Percentiles rank a stretch among this genome's conserved stretches.
Evolutionary conservation across 2,329 filamentous ascomycete genomes (phyloP).

Genomic region (Fusarium nelsonii): DNA sequence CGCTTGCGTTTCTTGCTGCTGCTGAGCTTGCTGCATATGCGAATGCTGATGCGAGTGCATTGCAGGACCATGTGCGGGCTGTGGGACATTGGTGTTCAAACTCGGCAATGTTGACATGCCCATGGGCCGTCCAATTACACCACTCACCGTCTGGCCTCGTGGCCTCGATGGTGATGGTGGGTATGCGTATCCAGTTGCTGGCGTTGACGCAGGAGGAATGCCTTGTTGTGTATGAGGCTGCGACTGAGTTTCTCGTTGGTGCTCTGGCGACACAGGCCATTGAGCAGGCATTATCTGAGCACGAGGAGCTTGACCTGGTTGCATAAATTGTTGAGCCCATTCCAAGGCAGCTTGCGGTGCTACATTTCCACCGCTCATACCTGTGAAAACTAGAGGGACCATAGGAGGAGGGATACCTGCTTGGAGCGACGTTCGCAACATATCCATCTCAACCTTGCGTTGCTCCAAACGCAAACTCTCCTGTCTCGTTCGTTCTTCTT

Average conservation of each 20-base stretch:
- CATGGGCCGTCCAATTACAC: conserved; percentile 55
- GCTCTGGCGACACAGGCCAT: conserved; percentile 65
- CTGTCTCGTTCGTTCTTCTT: conserved; percentile 76
- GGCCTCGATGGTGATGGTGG: conserved; percentile 64
- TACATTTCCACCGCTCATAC: conserved; percentile 71
- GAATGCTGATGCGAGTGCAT: conserved; percentile 61
- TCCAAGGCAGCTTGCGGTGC: conserved; percentile 73
- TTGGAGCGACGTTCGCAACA: conserved; percentile 75
- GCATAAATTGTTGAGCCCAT: conserved; percentile 75
- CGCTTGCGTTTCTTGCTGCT: conserved; percentile 66
- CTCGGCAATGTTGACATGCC: conserved; percentile 57
- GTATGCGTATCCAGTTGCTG: conserved; percentile 60
- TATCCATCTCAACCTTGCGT: conserved; percentile 78
- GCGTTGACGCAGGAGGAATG: conserved; percentile 51
- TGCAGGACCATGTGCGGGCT: conserved; percentile 49
- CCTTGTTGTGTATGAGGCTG: conserved; percentile 58
- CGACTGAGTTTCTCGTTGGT: conserved; percentile 64
- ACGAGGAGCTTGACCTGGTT: conserved; percentile 60
- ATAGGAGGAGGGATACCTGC: conserved; percentile 80
- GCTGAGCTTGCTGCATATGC: conserved; percentile 66
- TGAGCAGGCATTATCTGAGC: conserved; percentile 65
- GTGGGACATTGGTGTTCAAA: conserved; percentile 60
- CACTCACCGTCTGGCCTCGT: conserved; percentile 63
- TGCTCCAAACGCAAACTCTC: conserved; percentile 78
- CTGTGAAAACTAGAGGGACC: conserved; percentile 80